phyloP scores from a whole-genome alignment of 345 rosid genomes.

The Brassica nigra region DNA sequence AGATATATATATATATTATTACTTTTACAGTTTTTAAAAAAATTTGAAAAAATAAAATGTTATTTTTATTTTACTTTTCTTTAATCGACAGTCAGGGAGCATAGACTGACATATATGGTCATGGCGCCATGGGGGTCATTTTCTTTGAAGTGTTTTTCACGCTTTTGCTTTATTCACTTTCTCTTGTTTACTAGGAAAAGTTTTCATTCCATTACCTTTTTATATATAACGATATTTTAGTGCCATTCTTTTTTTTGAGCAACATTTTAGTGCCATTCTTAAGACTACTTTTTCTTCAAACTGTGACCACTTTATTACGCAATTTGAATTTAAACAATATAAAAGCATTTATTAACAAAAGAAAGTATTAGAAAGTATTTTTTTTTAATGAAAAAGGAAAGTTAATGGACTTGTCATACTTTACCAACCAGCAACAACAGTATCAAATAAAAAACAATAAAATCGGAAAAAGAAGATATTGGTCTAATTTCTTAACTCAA shows the following conservation, averaged over 20 bases:
- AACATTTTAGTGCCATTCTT: background rate
- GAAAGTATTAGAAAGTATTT: background rate
- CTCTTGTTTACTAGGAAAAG: constrained; percentile 10
- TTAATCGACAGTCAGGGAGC: background rate
- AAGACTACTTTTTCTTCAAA: background rate
- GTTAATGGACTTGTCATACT: constrained; percentile 6
- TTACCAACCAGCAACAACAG: constrained; percentile 7
- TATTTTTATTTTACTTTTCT: background rate
- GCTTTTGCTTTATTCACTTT: constrained; percentile 26
- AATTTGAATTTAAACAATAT: background rate
- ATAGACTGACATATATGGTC: background rate
- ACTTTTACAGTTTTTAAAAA: no score
- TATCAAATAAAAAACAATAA: background rate
- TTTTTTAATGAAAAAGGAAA: background rate
- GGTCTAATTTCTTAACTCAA: background rate
- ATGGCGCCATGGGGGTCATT: background rate
- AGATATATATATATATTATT: no score
- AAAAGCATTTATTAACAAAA: background rate
- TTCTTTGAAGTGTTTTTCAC: background rate
- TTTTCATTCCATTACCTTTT: background rate
- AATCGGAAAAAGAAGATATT: background rate
- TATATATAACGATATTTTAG: no score
- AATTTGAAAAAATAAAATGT: background rate
- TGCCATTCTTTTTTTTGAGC: no score
- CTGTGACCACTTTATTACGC: background rate